These are phyloP conservation scores for Luvunga scandens DNA, from an alignment of 345 rosid genomes.

Conservation along the genomic window DNA sequence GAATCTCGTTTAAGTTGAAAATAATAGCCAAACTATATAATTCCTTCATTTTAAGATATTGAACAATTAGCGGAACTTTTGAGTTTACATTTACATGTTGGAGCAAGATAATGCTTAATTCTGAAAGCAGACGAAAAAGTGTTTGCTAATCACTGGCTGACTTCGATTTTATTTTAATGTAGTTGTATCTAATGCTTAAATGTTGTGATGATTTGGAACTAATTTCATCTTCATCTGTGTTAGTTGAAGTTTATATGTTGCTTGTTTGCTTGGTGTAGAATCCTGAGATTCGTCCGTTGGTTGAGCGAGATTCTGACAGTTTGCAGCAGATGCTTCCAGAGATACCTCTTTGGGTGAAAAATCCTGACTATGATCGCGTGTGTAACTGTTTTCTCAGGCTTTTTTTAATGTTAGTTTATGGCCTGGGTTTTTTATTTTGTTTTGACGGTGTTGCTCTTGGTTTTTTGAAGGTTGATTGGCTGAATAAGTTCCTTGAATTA, in stretches of 20 bases:
- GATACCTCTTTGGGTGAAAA: constrained; percentile 93
- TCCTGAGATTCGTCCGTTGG: constrained; percentile 65
- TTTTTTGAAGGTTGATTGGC: constrained; percentile 74
- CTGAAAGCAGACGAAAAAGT: background rate
- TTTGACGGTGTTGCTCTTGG: background rate
- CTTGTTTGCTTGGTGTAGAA: constrained; percentile 41
- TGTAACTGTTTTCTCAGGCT: constrained; percentile 25
- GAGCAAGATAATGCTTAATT: background rate
- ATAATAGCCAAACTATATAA: too few relatives aligned
- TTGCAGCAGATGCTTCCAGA: constrained; percentile 87
- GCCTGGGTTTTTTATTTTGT: constrained; percentile 1
- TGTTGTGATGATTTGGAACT: background rate
- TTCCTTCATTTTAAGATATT: too few relatives aligned
- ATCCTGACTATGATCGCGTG: constrained; percentile 92
- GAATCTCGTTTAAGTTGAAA: background rate
- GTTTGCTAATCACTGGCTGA: background rate
- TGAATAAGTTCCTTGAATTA: constrained; percentile 65
- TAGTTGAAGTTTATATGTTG: background rate
- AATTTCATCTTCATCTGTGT: background rate
- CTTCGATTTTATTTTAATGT: background rate
- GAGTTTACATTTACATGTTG: background rate
- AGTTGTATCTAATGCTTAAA: background rate
- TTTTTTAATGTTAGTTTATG: background rate
- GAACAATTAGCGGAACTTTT: background rate
- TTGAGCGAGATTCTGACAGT: constrained; percentile 69